phyloP scores from a whole-genome alignment of 305 asterid genomes.

The Fraxinus platypoda region DNA sequence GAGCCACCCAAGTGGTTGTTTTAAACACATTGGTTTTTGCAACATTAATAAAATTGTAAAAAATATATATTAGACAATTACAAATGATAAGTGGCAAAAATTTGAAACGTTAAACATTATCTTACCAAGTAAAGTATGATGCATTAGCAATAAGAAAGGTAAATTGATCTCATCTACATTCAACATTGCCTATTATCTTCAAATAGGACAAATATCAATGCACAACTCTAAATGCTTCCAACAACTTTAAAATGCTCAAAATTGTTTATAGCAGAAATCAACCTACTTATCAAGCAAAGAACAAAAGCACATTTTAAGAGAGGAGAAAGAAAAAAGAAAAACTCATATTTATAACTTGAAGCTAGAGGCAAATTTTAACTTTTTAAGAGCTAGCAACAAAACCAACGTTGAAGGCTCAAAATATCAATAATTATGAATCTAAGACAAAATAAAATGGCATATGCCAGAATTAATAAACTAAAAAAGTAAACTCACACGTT shows the following conservation, averaged over 20 bases:
- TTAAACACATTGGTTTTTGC: not conserved
- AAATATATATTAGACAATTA: not conserved
- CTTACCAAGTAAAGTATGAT: not conserved
- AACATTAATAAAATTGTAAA: not conserved
- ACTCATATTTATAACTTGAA: not conserved
- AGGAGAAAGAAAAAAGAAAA: not conserved
- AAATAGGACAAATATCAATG: not conserved
- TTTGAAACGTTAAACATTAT: not conserved
- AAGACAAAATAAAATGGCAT: not conserved
- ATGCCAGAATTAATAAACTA: not conserved
- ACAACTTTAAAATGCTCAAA: not conserved
- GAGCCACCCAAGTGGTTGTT: not conserved
- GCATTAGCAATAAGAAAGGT: not conserved
- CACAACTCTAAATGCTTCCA: not conserved
- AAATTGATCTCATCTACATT: not conserved
- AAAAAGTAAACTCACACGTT: not conserved
- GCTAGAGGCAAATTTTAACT: not conserved
- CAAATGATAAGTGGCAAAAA: not conserved
- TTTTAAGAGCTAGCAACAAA: not conserved
- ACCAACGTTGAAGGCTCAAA: not conserved
- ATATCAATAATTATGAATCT: not conserved
- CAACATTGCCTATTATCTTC: not conserved
- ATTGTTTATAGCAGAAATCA: not conserved
- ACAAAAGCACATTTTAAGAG: not conserved
- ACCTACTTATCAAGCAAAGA: not conserved